Percentiles rank a stretch among this genome's conserved stretches.
These are phyloP conservation scores for Neoarthrinium moseri DNA, from an alignment of 2,329 filamentous ascomycete species.

Conservation along the genomic window DNA sequence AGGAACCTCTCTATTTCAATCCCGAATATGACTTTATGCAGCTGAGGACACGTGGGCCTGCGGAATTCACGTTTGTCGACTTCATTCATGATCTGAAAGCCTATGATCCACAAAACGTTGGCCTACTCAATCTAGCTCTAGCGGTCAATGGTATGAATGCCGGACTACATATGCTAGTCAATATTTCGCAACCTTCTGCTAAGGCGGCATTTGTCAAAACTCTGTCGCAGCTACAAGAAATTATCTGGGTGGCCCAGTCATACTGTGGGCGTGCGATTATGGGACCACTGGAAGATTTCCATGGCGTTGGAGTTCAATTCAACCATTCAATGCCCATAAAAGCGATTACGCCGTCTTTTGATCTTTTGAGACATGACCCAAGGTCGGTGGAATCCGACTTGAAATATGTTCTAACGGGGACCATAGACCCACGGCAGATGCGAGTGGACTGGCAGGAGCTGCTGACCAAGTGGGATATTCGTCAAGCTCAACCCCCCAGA, in stretches of 20 bases:
- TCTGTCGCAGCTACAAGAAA: conserved; percentile 10
- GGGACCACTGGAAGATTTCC: not conserved
- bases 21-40: conserved; percentile 14
- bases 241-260: conserved; percentile 11
- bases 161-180: not conserved
- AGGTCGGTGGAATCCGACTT: conserved; percentile 6
- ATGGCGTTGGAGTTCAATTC: not conserved
- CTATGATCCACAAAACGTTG: conserved; percentile 12
- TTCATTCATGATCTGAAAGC: conserved; percentile 15
- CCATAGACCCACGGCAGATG: conserved; percentile 4
- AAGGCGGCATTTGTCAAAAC: conserved; percentile 7
- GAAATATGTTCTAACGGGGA: not conserved
- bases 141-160: not conserved
- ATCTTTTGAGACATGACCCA: conserved; percentile 11
- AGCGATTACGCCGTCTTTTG: conserved; percentile 7
- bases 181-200: not conserved
- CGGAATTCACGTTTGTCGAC: not conserved
- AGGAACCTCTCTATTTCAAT: conserved; percentile 12
- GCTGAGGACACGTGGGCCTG: not conserved
- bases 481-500: not conserved
- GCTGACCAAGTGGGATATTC: not conserved
- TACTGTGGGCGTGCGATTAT: not conserved
- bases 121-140: conserved; percentile 12
- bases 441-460: conserved; percentile 4
- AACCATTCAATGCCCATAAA: conserved; percentile 12